phyloP scores from a whole-genome alignment of 108 stramenopile species.

The Tribonema minus region DNA sequence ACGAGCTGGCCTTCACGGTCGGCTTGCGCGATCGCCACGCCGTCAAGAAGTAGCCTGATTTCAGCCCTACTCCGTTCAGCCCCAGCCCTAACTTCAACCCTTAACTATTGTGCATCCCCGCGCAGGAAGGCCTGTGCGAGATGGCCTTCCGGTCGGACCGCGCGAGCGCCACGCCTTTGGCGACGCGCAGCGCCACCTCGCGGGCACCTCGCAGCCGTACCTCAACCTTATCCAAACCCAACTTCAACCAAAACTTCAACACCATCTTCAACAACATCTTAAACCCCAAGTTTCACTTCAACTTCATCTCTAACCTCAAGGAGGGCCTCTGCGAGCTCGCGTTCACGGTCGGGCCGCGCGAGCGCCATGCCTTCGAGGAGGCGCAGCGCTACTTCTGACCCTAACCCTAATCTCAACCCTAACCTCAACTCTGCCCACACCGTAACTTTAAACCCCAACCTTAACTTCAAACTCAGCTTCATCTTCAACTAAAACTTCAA shows the following conservation, averaged over 20 bases:
- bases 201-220: slow-evolving; percentile 6
- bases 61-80: no score
- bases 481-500: no score
- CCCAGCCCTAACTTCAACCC: no score
- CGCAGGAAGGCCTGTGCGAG: slow-evolving; percentile 14
- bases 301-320: no score
- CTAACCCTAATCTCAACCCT: neutral
- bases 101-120: no score
- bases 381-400: slow-evolving; percentile 1
- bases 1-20: neutral
- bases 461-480: no score
- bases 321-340: slow-evolving; percentile 22
- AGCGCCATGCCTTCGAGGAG: neutral
- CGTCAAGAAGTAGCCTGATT: no score
- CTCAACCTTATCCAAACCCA: no score
- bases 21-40: neutral
- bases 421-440: neutral
- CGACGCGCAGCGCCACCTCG: slow-evolving; percentile 22
- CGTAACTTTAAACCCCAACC: neutral
- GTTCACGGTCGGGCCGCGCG: slow-evolving; percentile 20
- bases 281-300: no score
- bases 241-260: no score
- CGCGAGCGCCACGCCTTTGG: neutral
- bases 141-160: slow-evolving; percentile 18
- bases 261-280: no score